These are phyloP conservation scores for Colletotrichum kahawae DNA, from an alignment of 2,329 filamentous ascomycete genomes.

Conservation along the genomic window DNA sequence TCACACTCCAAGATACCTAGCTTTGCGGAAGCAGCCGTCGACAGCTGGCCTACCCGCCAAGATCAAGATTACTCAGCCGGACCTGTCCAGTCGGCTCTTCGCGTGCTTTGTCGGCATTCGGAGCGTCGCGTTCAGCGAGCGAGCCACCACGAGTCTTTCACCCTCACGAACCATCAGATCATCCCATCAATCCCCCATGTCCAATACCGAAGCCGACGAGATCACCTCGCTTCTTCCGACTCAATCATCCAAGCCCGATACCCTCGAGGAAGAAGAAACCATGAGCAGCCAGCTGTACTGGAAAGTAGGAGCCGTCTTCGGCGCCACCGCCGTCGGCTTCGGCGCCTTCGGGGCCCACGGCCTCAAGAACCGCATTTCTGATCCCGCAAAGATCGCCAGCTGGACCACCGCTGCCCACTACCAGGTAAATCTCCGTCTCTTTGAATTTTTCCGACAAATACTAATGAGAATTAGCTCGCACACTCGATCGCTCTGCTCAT, in stretches of 20 bases:
- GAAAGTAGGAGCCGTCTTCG: slow-evolving; percentile 67
- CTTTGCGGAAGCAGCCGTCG: background rate
- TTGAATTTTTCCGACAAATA: too few relatives aligned
- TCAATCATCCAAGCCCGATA: background rate
- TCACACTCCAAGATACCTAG: background rate
- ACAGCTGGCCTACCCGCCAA: background rate
- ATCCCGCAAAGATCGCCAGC: slow-evolving; percentile 62
- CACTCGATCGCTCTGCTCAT: slow-evolving; percentile 67
- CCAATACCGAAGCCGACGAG: background rate
- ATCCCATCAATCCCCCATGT: slow-evolving; percentile 1
- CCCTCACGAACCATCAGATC: background rate
- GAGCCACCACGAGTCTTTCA: background rate
- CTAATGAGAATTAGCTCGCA: slow-evolving; percentile 52
- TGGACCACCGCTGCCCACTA: slow-evolving; percentile 72
- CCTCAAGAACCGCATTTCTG: slow-evolving; percentile 63
- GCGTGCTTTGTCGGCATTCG: background rate
- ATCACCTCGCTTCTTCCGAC: background rate
- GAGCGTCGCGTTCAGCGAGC: background rate
- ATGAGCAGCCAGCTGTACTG: slow-evolving; percentile 50
- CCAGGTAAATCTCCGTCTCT: slow-evolving; percentile 49
- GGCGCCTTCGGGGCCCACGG: slow-evolving; percentile 74
- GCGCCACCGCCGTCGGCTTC: slow-evolving; percentile 63
- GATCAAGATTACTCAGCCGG: background rate
- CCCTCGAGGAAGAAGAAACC: background rate
- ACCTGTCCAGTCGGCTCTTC: background rate